phyloP scores from a whole-genome alignment of 1,139 yeast species.

The Hyphopichia buzzinii region DNA sequence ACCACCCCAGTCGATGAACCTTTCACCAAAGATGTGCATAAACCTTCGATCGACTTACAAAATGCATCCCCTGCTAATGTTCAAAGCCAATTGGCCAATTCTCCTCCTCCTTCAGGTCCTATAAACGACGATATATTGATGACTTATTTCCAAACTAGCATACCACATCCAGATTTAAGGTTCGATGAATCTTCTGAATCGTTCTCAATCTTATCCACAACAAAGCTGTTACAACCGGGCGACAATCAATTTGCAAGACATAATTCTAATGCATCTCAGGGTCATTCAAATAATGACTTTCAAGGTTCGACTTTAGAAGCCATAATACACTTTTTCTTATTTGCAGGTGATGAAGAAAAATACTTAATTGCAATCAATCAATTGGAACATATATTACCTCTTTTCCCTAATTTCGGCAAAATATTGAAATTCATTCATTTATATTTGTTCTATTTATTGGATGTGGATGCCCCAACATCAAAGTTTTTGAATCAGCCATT shows the following conservation, averaged over 20 bases:
- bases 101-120: constrained; percentile 9
- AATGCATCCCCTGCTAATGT: neutral
- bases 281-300: neutral
- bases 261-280: neutral
- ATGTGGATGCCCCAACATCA: constrained; percentile 3
- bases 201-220: neutral
- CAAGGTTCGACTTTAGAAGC: constrained; percentile 51
- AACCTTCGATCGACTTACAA: neutral
- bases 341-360: constrained; percentile 25
- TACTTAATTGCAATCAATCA: constrained; percentile 32
- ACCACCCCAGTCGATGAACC: neutral
- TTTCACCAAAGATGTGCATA: neutral
- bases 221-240: constrained; percentile 1
- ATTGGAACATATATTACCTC: constrained; percentile 59
- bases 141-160: constrained; percentile 29
- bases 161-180: constrained; percentile 65
- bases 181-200: constrained; percentile 34
- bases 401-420: constrained; percentile 58
- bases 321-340: constrained; percentile 69
- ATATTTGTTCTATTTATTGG: constrained; percentile 8
- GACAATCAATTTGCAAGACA: neutral
- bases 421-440: constrained; percentile 41
- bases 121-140: constrained; percentile 17
- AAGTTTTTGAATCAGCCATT: constrained; percentile 1
- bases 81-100: constrained; percentile 1